Percentiles rank a stretch among this genome's conserved stretches.
phyloP scores from a whole-genome alignment of 805 yeast genomes.

The Kurtzmaniella cleridarum region DNA sequence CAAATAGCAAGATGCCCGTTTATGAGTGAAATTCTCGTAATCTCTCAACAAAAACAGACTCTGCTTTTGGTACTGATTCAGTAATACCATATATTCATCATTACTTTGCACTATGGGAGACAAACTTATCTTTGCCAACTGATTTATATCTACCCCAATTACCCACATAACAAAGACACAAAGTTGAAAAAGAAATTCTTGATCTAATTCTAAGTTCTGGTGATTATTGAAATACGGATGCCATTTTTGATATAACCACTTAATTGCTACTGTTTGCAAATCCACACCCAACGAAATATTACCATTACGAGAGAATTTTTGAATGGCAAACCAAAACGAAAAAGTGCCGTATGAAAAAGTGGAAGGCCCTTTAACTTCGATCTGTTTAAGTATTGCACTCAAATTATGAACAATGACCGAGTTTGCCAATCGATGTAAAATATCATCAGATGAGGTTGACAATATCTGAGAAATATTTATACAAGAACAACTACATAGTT shows the following conservation, averaged over 20 bases:
- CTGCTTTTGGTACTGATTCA: too few relatives aligned
- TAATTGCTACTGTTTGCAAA: slow-evolving; percentile 25
- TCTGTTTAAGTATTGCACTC: slow-evolving; percentile 37
- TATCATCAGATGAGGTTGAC: not conserved
- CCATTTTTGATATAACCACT: slow-evolving; percentile 54
- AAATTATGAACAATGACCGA: too few relatives aligned
- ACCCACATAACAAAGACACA: slow-evolving; percentile 39
- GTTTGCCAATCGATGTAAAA: not conserved
- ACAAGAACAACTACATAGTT: too few relatives aligned
- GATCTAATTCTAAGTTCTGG: not conserved
- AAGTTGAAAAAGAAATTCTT: not conserved
- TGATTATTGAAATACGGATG: slow-evolving; percentile 11
- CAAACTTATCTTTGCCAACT: not conserved
- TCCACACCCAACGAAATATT: slow-evolving; percentile 22
- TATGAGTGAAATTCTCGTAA: too few relatives aligned
- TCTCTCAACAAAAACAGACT: too few relatives aligned
- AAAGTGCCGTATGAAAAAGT: slow-evolving; percentile 41
- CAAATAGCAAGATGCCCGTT: too few relatives aligned
- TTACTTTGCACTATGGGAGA: not conserved
- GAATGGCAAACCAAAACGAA: slow-evolving; percentile 47
- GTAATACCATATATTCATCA: not conserved
- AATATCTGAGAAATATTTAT: not conserved
- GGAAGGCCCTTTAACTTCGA: slow-evolving; percentile 61
- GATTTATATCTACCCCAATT: slow-evolving; percentile 15
- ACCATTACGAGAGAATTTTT: slow-evolving; percentile 28